These are phyloP conservation scores for Yamadazyma paraphyllophila DNA, from an alignment of 805 yeast genomes.

Conservation along the genomic window DNA sequence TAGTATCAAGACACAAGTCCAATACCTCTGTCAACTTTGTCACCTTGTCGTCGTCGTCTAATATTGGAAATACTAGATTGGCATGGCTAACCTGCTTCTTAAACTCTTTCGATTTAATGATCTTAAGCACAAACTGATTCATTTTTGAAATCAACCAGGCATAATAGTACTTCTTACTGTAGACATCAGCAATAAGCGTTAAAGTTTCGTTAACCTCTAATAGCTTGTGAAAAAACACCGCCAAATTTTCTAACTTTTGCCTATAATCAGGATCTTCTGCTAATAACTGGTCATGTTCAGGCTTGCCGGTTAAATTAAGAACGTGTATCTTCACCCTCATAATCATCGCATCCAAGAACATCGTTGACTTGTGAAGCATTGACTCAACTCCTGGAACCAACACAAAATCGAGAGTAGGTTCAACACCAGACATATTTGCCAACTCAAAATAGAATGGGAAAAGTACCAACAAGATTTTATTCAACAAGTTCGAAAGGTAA, in stretches of 20 bases:
- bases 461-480: slow-evolving; percentile 28
- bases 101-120: slow-evolving; percentile 1
- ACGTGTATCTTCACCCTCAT: slow-evolving; percentile 18
- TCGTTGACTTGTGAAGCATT: slow-evolving; percentile 26
- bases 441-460: slow-evolving; percentile 30
- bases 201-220: slow-evolving; percentile 1
- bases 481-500: slow-evolving; percentile 28
- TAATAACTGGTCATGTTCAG: not conserved
- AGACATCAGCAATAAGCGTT: slow-evolving; percentile 3
- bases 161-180: slow-evolving; percentile 10
- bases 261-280: not conserved
- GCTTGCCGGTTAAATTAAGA: not conserved
- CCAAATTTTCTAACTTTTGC: not conserved
- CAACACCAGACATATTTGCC: slow-evolving; percentile 33
- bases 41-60: slow-evolving; percentile 4
- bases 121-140: not conserved
- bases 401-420: slow-evolving; percentile 36
- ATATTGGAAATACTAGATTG: slow-evolving; percentile 4
- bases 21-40: slow-evolving; percentile 3
- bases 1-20: slow-evolving; percentile 8
- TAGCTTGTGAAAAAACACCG: slow-evolving; percentile 2
- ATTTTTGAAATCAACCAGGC: slow-evolving; percentile 8
- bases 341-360: slow-evolving; percentile 22
- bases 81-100: not conserved
- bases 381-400: slow-evolving; percentile 38